These are phyloP conservation scores for Blastosporella zonata DNA, from an alignment of 1,284 basidiomycete genomes.

Conservation along the genomic window DNA sequence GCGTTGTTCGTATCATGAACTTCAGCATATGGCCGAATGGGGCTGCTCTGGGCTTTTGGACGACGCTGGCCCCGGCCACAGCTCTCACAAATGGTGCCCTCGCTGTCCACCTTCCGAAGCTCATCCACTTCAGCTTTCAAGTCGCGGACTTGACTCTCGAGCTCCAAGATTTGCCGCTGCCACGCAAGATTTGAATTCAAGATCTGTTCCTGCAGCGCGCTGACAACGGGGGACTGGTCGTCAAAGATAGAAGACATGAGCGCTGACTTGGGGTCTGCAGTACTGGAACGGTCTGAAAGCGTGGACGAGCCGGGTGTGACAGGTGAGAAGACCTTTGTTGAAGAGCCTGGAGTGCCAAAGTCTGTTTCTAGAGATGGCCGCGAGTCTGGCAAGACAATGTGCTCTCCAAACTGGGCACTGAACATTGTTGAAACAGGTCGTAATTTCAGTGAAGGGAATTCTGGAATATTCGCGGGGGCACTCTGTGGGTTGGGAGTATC, in stretches of 20 bases:
- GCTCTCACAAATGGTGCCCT: conserved; percentile 48
- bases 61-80: conserved; percentile 52
- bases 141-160: conserved; percentile 71
- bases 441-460: conserved; percentile 65
- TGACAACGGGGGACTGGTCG: conserved; percentile 47
- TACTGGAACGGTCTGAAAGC: conserved; percentile 24
- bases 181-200: conserved; percentile 55
- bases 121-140: conserved; percentile 64
- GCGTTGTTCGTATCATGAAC: conserved; percentile 22
- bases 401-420: conserved; percentile 64
- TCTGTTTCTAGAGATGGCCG: conserved; percentile 41
- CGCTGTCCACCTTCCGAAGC: conserved; percentile 39
- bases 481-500: conserved; percentile 43
- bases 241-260: conserved; percentile 30
- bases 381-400: conserved; percentile 43
- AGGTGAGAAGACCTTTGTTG: conserved; percentile 47
- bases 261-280: conserved; percentile 28
- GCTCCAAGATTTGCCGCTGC: conserved; percentile 71
- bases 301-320: conserved; percentile 43
- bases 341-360: conserved; percentile 47
- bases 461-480: conserved; percentile 58
- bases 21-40: conserved; percentile 13
- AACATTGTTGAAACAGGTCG: conserved; percentile 77
- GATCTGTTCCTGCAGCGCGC: conserved; percentile 62
- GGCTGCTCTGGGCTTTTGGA: conserved; percentile 16